phyloP scores from a whole-genome alignment of 1,284 basidiomycete genomes.

The Peniophora sp. region DNA sequence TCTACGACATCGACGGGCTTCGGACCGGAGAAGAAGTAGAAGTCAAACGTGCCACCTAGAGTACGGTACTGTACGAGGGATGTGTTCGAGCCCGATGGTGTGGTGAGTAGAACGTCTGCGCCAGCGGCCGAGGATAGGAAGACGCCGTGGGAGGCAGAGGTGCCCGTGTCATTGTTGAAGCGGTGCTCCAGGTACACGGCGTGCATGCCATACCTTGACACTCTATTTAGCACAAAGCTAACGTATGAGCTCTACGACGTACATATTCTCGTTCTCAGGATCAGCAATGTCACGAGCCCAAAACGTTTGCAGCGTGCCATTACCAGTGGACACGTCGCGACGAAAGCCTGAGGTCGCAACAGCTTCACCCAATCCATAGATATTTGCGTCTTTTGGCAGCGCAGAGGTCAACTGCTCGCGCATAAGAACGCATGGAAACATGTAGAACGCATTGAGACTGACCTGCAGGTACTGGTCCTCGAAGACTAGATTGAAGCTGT shows the following conservation, averaged over 20 bases:
- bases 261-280: conserved; percentile 59
- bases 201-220: conserved; percentile 58
- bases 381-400: conserved; percentile 57
- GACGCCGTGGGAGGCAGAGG: conserved; percentile 60
- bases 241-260: conserved; percentile 17
- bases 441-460: not conserved
- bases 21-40: conserved; percentile 68
- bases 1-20: conserved; percentile 54
- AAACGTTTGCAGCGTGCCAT: conserved; percentile 61
- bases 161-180: conserved; percentile 38
- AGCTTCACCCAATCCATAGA: conserved; percentile 76
- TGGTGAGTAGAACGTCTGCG: conserved; percentile 58
- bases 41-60: conserved; percentile 59
- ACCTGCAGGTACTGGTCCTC: conserved; percentile 66
- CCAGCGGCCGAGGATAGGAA: conserved; percentile 54
- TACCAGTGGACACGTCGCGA: conserved; percentile 40
- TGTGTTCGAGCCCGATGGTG: conserved; percentile 37
- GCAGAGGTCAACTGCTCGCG: conserved; percentile 53
- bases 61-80: conserved; percentile 58
- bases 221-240: conserved; percentile 6
- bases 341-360: conserved; percentile 62
- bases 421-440: not conserved
- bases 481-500: conserved; percentile 61
- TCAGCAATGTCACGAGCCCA: conserved; percentile 61
- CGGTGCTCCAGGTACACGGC: conserved; percentile 63